These are phyloP conservation scores for Colletotrichum lupini DNA, from an alignment of 2,329 filamentous ascomycete genomes.

Conservation along the genomic window DNA sequence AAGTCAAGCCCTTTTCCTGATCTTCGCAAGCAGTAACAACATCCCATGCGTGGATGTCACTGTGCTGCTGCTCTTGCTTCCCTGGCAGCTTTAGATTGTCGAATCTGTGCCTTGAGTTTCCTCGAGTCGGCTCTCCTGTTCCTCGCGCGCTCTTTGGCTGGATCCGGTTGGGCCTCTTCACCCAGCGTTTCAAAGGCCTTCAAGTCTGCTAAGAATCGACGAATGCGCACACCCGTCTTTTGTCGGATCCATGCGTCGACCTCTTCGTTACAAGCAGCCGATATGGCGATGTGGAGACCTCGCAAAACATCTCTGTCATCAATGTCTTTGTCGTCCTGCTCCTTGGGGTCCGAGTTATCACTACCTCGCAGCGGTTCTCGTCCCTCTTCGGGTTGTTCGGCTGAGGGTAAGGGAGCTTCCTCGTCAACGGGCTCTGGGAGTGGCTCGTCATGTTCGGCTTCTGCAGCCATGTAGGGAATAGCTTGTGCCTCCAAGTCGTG, in stretches of 20 bases:
- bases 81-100: constrained; percentile 41
- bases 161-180: constrained; percentile 42
- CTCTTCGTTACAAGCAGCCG: constrained; percentile 65
- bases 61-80: constrained; percentile 12
- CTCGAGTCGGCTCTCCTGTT: constrained; percentile 46
- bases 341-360: constrained; percentile 38
- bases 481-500: not conserved
- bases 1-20: not conserved
- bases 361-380: constrained; percentile 27
- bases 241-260: constrained; percentile 63
- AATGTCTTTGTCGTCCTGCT: constrained; percentile 52
- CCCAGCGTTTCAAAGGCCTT: constrained; percentile 61
- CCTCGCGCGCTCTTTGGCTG: constrained; percentile 41
- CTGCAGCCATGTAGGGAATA: not conserved
- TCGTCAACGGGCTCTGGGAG: not conserved
- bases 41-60: not conserved
- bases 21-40: not conserved
- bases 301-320: constrained; percentile 63
- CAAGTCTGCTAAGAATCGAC: constrained; percentile 66
- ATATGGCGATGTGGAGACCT: constrained; percentile 65
- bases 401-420: not conserved
- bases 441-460: not conserved
- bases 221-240: constrained; percentile 63
- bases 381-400: not conserved
- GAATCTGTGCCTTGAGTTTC: constrained; percentile 48